Percentiles rank a stretch among this genome's conserved stretches.
These are phyloP conservation scores for Bimuria novae-zelandiae DNA, from an alignment of 2,329 filamentous ascomycete species.

Conservation along the genomic window DNA sequence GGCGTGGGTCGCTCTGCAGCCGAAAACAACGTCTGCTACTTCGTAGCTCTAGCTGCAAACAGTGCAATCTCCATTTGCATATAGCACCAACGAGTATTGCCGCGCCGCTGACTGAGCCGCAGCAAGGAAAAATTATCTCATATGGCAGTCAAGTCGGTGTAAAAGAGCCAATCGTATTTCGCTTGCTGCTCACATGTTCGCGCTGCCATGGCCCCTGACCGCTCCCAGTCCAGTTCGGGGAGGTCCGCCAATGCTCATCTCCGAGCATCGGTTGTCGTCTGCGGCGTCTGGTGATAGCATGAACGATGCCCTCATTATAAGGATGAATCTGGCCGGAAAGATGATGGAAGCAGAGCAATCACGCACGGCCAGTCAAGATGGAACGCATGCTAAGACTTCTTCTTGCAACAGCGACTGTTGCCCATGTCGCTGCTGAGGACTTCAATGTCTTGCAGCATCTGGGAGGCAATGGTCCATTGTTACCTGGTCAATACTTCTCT, in stretches of 20 bases:
- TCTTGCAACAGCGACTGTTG: constrained; percentile 17
- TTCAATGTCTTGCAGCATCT: constrained; percentile 44
- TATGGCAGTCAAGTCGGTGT: not conserved
- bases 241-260: constrained; percentile 29
- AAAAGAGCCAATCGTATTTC: not conserved
- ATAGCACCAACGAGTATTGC: not conserved
- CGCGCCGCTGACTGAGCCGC: not conserved
- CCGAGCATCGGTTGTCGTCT: constrained; percentile 20
- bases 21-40: too few relatives aligned
- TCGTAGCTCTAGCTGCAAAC: not conserved
- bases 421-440: constrained; percentile 21
- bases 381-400: constrained; percentile 22
- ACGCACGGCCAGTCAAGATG: too few relatives aligned
- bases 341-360: constrained; percentile 9
- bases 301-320: not conserved
- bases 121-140: not conserved
- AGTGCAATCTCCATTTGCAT: not conserved
- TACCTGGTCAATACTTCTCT: constrained; percentile 26
- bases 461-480: constrained; percentile 49
- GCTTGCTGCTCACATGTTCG: constrained; percentile 21
- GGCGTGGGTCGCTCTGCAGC: too few relatives aligned
- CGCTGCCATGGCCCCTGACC: constrained; percentile 10
- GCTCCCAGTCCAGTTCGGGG: constrained; percentile 25
- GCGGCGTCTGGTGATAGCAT: too few relatives aligned
- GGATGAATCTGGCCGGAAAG: not conserved